A percentile compares a stretch with the other conserved stretches of the same genome.
These are phyloP conservation scores for Populus deltoides DNA, from an alignment of 345 rosid genomes.

Conservation along the genomic window DNA sequence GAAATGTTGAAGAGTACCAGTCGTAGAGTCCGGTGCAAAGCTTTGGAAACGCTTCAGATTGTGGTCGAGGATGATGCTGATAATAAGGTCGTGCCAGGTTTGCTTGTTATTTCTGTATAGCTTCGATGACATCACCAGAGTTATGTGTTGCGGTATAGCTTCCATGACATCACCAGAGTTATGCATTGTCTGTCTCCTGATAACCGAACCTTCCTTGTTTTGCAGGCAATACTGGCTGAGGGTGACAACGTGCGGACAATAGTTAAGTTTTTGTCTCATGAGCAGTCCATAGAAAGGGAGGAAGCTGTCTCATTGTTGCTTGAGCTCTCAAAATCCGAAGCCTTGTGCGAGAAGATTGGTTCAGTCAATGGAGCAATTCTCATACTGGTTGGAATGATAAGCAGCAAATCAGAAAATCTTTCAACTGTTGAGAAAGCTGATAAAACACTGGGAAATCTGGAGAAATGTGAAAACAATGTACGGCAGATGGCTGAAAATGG, in stretches of 20 bases:
- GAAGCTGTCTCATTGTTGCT: conserved; percentile 82
- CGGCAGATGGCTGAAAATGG: conserved; percentile 89
- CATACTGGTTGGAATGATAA: conserved; percentile 83
- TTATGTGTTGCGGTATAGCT: neutral
- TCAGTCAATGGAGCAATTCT: conserved; percentile 85
- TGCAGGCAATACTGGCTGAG: conserved; percentile 75
- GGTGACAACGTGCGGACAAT: conserved; percentile 91
- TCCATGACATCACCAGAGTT: neutral
- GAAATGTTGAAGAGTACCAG: conserved; percentile 77
- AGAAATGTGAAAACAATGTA: conserved; percentile 73
- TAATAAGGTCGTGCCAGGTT: conserved; percentile 61
- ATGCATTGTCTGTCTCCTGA: conserved; percentile 12
- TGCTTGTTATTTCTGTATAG: conserved; percentile 9
- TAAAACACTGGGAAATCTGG: conserved; percentile 72
- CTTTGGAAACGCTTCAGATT: conserved; percentile 72
- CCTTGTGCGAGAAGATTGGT: conserved; percentile 88
- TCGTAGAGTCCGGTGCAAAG: conserved; percentile 65
- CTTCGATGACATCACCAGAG: neutral
- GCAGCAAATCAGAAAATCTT: conserved; percentile 80
- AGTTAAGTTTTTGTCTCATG: conserved; percentile 76
- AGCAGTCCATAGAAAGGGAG: conserved; percentile 72
- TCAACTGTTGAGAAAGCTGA: conserved; percentile 86
- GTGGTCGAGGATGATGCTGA: conserved; percentile 77
- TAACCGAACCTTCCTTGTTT: conserved; percentile 20
- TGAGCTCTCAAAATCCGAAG: conserved; percentile 82